Evolutionary conservation across 176 grass and related monocot genomes (phyloP).

Genomic region (Guadua angustifolia): DNA sequence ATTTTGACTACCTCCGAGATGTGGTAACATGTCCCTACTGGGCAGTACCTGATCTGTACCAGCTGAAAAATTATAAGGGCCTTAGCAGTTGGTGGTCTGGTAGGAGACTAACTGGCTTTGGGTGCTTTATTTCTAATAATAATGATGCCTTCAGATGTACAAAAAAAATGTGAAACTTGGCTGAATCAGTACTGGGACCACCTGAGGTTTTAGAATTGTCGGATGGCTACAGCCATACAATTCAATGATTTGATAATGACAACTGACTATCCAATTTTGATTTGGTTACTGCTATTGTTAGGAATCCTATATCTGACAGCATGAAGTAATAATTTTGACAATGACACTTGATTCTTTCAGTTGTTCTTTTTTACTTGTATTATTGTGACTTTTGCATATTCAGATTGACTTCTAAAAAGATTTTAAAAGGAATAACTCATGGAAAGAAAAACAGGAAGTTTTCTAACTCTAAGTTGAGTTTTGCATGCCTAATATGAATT

Average conservation of each 20-base stretch:
- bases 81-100: not conserved
- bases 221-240: no score
- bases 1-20: no score
- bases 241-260: not conserved
- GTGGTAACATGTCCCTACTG: not conserved
- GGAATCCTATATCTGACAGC: not conserved
- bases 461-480: not conserved
- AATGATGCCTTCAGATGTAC: not conserved
- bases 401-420: not conserved
- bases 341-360: constrained; percentile 11
- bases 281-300: not conserved
- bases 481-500: not conserved
- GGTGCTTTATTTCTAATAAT: not conserved
- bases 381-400: not conserved
- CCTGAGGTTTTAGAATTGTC: not conserved
- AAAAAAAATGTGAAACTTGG: not conserved
- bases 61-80: not conserved
- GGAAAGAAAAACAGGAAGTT: not conserved
- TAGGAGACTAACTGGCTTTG: not conserved
- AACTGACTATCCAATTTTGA: not conserved
- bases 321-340: not conserved
- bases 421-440: not conserved
- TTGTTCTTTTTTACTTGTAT: not conserved
- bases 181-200: not conserved
- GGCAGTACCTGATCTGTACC: not conserved